A percentile compares a stretch with the other conserved stretches of the same genome.
These are phyloP conservation scores for Hericium coralloides DNA, from an alignment of 768 basidiomycete species.

Conservation along the genomic window DNA sequence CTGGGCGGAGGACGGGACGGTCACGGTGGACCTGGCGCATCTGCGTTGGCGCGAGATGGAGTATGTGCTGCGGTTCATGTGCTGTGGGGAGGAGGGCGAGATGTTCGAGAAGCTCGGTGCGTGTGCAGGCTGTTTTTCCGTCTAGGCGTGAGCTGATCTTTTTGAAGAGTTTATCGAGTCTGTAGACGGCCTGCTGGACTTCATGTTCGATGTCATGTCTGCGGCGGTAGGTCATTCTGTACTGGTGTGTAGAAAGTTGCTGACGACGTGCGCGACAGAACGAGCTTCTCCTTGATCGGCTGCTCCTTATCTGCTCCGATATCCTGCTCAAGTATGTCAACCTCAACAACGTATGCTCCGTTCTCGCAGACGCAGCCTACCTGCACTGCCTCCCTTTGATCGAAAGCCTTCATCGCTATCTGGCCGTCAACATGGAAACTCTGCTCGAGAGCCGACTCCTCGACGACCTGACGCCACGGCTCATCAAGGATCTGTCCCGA, in stretches of 20 bases:
- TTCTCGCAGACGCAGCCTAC: conserved; percentile 76
- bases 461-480: conserved; percentile 57
- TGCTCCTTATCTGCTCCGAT: conserved; percentile 75
- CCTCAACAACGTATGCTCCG: conserved; percentile 66
- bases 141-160: not conserved
- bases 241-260: not conserved
- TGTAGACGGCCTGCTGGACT: conserved; percentile 72
- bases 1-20: conserved; percentile 38
- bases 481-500: conserved; percentile 58
- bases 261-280: conserved; percentile 37
- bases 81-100: conserved; percentile 56
- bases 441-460: conserved; percentile 76
- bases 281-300: conserved; percentile 80
- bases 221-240: conserved; percentile 52
- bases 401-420: conserved; percentile 67
- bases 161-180: conserved; percentile 45
- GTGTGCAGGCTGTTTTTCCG: conserved; percentile 15
- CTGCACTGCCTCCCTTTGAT: conserved; percentile 65
- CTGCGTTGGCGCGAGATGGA: conserved; percentile 65
- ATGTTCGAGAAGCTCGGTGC: conserved; percentile 67
- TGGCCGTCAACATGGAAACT: conserved; percentile 77
- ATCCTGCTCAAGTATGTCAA: conserved; percentile 61
- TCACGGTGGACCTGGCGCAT: conserved; percentile 67
- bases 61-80: conserved; percentile 69
- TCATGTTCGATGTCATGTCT: conserved; percentile 80